A percentile compares a stretch with the other conserved stretches of the same genome.
Conservation (phyloP, 1,139 yeast species). For the Yamadazyma friedrichii region DNA sequence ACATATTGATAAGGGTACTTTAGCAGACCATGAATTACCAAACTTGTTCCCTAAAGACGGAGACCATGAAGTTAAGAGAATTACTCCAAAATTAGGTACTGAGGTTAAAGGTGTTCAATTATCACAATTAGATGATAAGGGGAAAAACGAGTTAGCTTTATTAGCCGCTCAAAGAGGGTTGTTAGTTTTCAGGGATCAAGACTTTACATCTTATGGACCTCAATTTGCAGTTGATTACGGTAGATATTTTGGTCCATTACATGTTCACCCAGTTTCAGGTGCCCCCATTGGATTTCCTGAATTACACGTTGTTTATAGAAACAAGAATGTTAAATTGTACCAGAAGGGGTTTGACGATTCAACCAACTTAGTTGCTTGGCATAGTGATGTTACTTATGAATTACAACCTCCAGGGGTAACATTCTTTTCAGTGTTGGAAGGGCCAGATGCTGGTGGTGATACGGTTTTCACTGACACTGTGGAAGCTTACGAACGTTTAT, state of each 20-base stretch:
- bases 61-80: constrained; percentile 28
- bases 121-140: constrained; percentile 49
- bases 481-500: constrained; percentile 68
- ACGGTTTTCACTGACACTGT: constrained; percentile 65
- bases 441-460: constrained; percentile 71
- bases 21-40: constrained; percentile 55
- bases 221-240: constrained; percentile 55
- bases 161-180: constrained; percentile 67
- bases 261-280: constrained; percentile 73
- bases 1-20: constrained; percentile 52
- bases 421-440: constrained; percentile 57
- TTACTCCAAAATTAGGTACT: constrained; percentile 68
- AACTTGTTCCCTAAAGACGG: constrained; percentile 44
- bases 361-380: constrained; percentile 49
- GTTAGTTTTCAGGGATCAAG: constrained; percentile 65
- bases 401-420: constrained; percentile 70
- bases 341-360: constrained; percentile 24
- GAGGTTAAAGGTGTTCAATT: constrained; percentile 61
- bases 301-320: constrained; percentile 60
- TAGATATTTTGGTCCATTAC: constrained; percentile 63
- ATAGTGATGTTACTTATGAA: constrained; percentile 71
- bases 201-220: constrained; percentile 58
- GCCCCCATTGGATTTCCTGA: constrained; percentile 60
- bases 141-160: constrained; percentile 64
- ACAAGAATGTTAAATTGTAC: constrained; percentile 30